Conservation (phyloP, 306 rosid species). For the Vigna unguiculata region DNA sequence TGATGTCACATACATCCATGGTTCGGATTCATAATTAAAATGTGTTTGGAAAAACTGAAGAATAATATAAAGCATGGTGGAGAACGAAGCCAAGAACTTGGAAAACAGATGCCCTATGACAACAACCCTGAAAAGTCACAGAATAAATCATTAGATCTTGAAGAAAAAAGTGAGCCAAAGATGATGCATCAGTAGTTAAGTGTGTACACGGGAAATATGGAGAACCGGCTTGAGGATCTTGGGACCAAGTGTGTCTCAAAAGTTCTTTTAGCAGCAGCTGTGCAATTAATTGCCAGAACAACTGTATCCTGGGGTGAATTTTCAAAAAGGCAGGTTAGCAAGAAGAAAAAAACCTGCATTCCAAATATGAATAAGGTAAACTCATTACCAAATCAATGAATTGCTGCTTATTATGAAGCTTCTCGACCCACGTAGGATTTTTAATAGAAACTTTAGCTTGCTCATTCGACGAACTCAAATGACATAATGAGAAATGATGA, state of each 20-base stretch:
- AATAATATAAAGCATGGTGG: conserved; percentile 64
- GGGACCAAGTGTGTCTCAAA: conserved; percentile 55
- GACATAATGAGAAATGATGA: conserved; percentile 74
- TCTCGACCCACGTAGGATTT: conserved; percentile 82
- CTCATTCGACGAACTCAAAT: conserved; percentile 56
- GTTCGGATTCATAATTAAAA: conserved; percentile 56
- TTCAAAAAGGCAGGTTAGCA: conserved; percentile 43
- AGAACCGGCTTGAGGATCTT: conserved; percentile 54
- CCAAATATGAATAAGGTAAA: conserved; percentile 43
- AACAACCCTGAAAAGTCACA: conserved; percentile 68
- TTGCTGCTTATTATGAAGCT: conserved; percentile 66
- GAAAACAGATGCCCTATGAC: conserved; percentile 68
- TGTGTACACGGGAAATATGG: conserved; percentile 52
- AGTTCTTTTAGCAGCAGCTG: conserved; percentile 60
- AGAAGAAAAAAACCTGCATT: conserved; percentile 24
- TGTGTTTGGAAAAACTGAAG: conserved; percentile 67
- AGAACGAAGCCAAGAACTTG: conserved; percentile 67
- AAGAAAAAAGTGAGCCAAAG: conserved; percentile 33
- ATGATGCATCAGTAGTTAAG: conserved; percentile 32
- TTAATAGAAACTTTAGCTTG: conserved; percentile 57
- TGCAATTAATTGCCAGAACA: conserved; percentile 80
- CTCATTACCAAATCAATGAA: conserved; percentile 72
- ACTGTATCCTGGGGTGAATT: conserved; percentile 66
- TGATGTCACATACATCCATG: conserved; percentile 61
- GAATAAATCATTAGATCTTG: conserved; percentile 41